phyloP scores from a whole-genome alignment of 2,329 filamentous ascomycete genomes.

The Trichoderma sp. region DNA sequence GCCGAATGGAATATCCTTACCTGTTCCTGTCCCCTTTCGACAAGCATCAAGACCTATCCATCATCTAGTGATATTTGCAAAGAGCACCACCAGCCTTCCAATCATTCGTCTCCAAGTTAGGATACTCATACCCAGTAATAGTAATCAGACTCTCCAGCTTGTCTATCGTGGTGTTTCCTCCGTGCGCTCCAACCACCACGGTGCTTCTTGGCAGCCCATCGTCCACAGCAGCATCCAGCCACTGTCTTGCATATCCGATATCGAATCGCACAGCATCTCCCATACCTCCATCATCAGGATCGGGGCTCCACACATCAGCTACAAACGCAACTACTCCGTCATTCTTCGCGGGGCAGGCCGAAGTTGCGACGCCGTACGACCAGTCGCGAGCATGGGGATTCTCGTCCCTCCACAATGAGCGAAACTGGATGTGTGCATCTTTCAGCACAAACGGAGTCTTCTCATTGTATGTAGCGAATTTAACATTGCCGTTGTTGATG shows the following conservation, averaged over 20 bases:
- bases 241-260: conserved; percentile 22
- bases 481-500: background rate
- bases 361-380: background rate
- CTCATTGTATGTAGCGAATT: background rate
- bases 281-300: background rate
- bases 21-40: background rate
- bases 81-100: background rate
- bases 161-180: background rate
- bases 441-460: background rate
- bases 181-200: background rate
- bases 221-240: conserved; percentile 33
- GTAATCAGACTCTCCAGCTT: background rate
- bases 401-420: background rate
- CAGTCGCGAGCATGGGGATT: background rate
- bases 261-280: conserved; percentile 6
- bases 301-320: background rate
- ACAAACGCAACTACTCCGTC: background rate
- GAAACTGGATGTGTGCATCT: background rate
- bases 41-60: background rate
- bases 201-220: background rate
- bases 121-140: background rate
- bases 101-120: background rate
- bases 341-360: background rate
- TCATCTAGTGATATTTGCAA: background rate
- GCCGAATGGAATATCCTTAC: background rate